Base-by-base conservation (phyloP, 345 rosid species). In the Citrus inodora region DNA sequence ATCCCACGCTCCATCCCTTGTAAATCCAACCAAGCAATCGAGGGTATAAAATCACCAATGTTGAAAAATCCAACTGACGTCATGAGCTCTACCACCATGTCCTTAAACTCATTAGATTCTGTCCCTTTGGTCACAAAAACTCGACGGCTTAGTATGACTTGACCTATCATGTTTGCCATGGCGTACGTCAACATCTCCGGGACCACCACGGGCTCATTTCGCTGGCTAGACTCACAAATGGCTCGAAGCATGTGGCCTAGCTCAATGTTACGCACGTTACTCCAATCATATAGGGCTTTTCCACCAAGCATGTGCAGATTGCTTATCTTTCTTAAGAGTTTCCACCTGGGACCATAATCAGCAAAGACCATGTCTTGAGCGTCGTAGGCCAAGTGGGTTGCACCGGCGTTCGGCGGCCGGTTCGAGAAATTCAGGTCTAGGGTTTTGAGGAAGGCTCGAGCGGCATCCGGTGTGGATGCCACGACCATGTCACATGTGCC, bases 321-420 rank as follows among this genome's bases (percentile, higher is more conserved):
- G 68, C 93, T 91, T 58, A 90, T 48, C 75, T 86, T 91, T 51
- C 95, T 81, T 9, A 91, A 76, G 55, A 89, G 61, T 80, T 84
- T 86, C 95, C 93, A 91, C 38, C 83, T 83, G 0, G 88, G 86
- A 0, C 93, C 93, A 28, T 91, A 87, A 11, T 87, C 86, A 0
- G 90, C 87, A 32, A 91, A 91, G 25, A 88, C 93, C 92, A 91
- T 81, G 78, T 90, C 95, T 59, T 91, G 93, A 4, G 89, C 76
- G 19, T 85, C 25, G 11, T 89, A 89, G 11, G 93, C 93, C 37
- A 89, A 22, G 80, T 86, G 90, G 67, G 88, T 87, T 3, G 91
- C 86, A 2, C 92, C 90, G 0, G 91, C 89, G 11, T 87, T 82
- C 0, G 86, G 82, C 0, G 91, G 91, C 1, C 93, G 86, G 82